Evolutionary conservation across 345 rosid genomes (phyloP).

Genomic region (Abelmoschus esculentus): DNA sequence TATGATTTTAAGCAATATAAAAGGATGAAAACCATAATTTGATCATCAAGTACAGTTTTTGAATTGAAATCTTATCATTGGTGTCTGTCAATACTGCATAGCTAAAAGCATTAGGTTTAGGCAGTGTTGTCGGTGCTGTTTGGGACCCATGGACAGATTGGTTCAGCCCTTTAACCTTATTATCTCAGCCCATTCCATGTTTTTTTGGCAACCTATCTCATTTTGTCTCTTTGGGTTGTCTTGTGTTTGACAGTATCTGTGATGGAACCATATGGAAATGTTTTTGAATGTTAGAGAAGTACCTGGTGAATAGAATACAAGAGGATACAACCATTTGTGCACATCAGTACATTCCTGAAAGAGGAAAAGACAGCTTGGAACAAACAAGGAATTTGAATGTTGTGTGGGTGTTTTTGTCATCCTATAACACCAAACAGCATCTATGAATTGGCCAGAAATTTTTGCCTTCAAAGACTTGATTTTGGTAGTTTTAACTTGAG

Average conservation of each 20-base stretch:
- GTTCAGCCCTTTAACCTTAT: background rate
- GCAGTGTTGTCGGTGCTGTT: background rate
- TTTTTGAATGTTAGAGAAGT: background rate
- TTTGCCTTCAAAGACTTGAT: background rate
- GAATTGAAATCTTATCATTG: background rate
- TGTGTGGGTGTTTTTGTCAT: background rate
- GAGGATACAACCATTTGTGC: background rate
- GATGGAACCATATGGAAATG: background rate
- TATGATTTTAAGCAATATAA: no score
- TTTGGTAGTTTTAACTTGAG: no score
- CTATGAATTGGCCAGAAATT: background rate
- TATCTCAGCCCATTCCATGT: background rate
- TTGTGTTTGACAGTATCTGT: background rate
- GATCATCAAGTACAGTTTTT: background rate
- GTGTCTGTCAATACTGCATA: no score
- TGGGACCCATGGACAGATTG: constrained; percentile 1
- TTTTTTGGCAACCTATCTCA: background rate
- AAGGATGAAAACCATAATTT: no score
- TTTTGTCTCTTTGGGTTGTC: background rate
- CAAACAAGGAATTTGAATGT: background rate
- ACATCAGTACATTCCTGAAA: background rate
- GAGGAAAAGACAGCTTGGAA: background rate
- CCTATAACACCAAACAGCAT: background rate
- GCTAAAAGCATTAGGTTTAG: background rate
- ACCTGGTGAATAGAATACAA: background rate